Conservation (phyloP, 257 asterid genomes). For the Handroanthus guayacan region DNA sequence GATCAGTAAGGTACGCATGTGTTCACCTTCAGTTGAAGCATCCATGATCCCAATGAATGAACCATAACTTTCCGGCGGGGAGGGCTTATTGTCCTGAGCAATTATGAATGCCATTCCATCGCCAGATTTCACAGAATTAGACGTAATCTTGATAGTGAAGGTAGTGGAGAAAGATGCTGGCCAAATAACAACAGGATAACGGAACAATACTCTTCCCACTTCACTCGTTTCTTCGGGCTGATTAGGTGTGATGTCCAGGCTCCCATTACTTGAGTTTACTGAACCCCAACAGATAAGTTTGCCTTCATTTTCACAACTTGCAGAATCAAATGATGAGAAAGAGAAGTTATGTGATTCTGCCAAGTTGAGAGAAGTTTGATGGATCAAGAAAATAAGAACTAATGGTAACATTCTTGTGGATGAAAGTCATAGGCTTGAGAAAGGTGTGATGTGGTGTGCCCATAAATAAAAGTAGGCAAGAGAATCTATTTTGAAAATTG, state of each 20-base stretch:
- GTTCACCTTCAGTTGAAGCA: conserved; percentile 64
- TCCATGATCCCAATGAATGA: conserved; percentile 74
- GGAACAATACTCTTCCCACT: conserved; percentile 58
- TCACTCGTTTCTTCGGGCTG: conserved; percentile 34
- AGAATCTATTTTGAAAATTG: not conserved
- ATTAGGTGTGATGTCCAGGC: conserved; percentile 53
- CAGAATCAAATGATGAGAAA: conserved; percentile 53
- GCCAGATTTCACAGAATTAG: conserved; percentile 55
- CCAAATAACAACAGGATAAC: conserved; percentile 58
- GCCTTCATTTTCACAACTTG: conserved; percentile 45
- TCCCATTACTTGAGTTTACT: conserved; percentile 51
- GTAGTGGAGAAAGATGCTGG: conserved; percentile 65
- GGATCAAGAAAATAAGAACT: conserved; percentile 39
- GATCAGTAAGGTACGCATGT: too few species aligned
- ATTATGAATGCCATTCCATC: conserved; percentile 73
- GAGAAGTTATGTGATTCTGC: conserved; percentile 59
- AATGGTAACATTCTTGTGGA: conserved; percentile 44
- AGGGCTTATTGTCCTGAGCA: conserved; percentile 59
- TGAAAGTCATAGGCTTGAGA: not conserved
- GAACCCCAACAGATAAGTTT: conserved; percentile 66
- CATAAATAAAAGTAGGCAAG: conserved; percentile 6
- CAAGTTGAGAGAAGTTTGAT: conserved; percentile 34
- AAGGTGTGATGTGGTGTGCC: not conserved
- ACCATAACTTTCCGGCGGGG: conserved; percentile 67
- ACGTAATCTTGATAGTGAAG: conserved; percentile 52